phyloP scores from a whole-genome alignment of 2,329 filamentous ascomycete species.

The Alternaria sp. region DNA sequence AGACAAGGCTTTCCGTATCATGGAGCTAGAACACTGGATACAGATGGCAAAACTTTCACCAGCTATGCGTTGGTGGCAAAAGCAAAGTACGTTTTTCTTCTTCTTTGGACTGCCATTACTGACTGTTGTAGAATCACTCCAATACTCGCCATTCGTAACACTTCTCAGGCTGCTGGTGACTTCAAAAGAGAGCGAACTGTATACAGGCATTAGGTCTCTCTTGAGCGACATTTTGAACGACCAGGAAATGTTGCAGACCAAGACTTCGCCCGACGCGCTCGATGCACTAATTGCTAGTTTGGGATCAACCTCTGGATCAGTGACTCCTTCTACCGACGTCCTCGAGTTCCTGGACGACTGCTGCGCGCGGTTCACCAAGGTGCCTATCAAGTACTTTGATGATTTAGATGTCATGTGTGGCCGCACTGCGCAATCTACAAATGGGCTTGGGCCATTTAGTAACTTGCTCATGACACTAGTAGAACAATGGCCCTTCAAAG shows the following conservation, averaged over 20 bases:
- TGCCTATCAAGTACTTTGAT: constrained; percentile 84
- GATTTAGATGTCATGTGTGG: constrained; percentile 62
- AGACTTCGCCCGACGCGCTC: constrained; percentile 48
- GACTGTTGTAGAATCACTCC: constrained; percentile 59
- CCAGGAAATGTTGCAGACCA: constrained; percentile 67
- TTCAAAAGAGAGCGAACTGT: constrained; percentile 57
- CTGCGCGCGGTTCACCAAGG: constrained; percentile 73
- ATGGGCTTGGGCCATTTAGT: constrained; percentile 56
- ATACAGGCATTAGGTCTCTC: constrained; percentile 61
- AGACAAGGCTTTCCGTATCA: constrained; percentile 64
- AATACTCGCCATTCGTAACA: constrained; percentile 73
- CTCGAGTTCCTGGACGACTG: constrained; percentile 85
- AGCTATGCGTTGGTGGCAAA: constrained; percentile 90
- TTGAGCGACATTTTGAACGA: constrained; percentile 68
- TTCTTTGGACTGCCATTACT: constrained; percentile 1
- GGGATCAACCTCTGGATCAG: constrained; percentile 49
- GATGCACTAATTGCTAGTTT: constrained; percentile 58
- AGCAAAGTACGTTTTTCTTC: constrained; percentile 56
- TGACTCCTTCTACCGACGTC: constrained; percentile 48
- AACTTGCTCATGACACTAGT: constrained; percentile 71
- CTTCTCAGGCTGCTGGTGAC: constrained; percentile 67
- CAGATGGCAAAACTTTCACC: constrained; percentile 80
- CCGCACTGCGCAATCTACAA: constrained; percentile 18
- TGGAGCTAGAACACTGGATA: constrained; percentile 83
- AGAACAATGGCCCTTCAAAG: constrained; percentile 77